phyloP scores from a whole-genome alignment of 2,329 filamentous ascomycete species.

The Lithohypha guttulata region DNA sequence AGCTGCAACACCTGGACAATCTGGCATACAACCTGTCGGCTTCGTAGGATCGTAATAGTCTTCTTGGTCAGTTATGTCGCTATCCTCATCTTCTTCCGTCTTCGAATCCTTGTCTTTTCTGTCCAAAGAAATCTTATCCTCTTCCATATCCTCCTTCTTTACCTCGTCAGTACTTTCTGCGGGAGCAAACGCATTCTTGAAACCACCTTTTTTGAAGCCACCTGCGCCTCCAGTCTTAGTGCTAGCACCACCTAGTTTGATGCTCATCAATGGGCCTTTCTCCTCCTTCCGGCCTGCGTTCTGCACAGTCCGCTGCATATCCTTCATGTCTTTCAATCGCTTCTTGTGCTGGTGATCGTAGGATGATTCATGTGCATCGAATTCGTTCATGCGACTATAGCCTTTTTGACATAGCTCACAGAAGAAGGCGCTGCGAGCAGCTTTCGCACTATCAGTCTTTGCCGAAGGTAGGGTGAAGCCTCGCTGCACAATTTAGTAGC shows the following conservation, averaged over 20 bases:
- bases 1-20: constrained; percentile 25
- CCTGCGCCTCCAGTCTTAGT: constrained; percentile 46
- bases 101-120: constrained; percentile 25
- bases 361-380: constrained; percentile 83
- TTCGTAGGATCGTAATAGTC: constrained; percentile 43
- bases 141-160: constrained; percentile 31
- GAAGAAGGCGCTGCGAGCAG: constrained; percentile 70
- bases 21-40: constrained; percentile 39
- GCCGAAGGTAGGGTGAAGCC: constrained; percentile 34
- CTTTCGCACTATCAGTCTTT: constrained; percentile 54
- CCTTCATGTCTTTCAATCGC: constrained; percentile 38
- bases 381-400: constrained; percentile 90
- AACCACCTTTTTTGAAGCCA: constrained; percentile 68
- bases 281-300: constrained; percentile 34
- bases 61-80: constrained; percentile 56
- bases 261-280: constrained; percentile 32
- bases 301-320: constrained; percentile 28
- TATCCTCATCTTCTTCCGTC: constrained; percentile 45
- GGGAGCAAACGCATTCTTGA: constrained; percentile 59
- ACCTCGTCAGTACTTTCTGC: constrained; percentile 23
- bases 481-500: constrained; percentile 9
- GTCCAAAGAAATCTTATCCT: constrained; percentile 23
- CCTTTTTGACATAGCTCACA: constrained; percentile 85
- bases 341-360: constrained; percentile 96
- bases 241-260: constrained; percentile 22